Conservation (phyloP, 108 stramenopile genomes). For the Hondaea fermentalgiana region DNA sequence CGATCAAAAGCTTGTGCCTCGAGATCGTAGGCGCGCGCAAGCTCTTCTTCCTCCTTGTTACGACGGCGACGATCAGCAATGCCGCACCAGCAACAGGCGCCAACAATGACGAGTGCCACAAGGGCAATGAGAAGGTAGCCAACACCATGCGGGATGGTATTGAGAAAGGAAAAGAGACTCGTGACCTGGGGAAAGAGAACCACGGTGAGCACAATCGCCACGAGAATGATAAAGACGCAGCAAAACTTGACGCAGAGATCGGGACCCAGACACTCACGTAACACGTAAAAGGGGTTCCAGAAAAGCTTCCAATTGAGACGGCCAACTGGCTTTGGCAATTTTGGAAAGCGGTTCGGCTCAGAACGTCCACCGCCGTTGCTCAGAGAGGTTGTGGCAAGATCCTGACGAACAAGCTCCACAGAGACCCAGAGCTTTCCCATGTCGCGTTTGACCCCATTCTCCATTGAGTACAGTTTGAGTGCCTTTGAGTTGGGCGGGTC, state of each 20-base stretch:
- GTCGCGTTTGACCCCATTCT: neutral
- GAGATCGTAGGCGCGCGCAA: neutral
- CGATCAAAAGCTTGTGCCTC: neutral
- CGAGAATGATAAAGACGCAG: conserved; percentile 17
- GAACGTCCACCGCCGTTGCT: conserved; percentile 32
- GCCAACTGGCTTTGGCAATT: conserved; percentile 43
- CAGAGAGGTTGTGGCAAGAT: conserved; percentile 31
- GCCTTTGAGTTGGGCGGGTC: conserved; percentile 24
- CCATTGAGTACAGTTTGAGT: conserved; percentile 21
- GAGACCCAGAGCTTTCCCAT: conserved; percentile 16
- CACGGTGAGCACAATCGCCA: neutral
- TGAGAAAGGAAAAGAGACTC: neutral
- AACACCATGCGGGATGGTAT: neutral
- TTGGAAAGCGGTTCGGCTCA: conserved; percentile 48
- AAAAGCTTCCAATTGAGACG: conserved; percentile 34
- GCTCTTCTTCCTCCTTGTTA: neutral
- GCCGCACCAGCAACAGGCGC: neutral
- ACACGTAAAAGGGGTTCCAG: conserved; percentile 38
- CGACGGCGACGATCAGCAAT: neutral
- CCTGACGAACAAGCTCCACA: conserved; percentile 34
- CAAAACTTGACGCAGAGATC: conserved; percentile 22
- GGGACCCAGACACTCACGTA: conserved; percentile 31
- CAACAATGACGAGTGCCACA: neutral
- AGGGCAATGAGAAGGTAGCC: neutral
- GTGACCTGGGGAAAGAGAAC: conserved; percentile 25